Evolutionary conservation across 192 early-diverging fungal species (phyloP).

Genomic region (Backusella tarrabulga): DNA sequence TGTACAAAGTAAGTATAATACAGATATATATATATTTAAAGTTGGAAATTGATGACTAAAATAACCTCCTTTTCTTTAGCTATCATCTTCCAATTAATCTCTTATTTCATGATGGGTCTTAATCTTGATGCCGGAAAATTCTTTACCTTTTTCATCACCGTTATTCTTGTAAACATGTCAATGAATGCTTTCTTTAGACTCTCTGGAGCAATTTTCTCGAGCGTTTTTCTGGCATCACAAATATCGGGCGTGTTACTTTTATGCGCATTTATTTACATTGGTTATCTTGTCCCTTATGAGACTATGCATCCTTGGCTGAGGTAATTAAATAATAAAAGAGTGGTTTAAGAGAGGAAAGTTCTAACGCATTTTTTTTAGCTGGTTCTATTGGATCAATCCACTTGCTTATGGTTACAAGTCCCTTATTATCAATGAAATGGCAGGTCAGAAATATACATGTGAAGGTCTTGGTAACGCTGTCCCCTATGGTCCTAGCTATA

Average conservation of each 20-base stretch:
- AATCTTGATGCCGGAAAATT: slow-evolving; percentile 49
- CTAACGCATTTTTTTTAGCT: no score
- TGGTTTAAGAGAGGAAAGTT: no score
- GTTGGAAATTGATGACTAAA: background rate
- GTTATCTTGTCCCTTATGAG: slow-evolving; percentile 57
- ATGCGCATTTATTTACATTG: slow-evolving; percentile 50
- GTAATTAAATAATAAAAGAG: no score
- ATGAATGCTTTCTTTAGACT: slow-evolving; percentile 62
- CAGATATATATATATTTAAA: background rate
- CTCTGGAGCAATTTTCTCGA: slow-evolving; percentile 47
- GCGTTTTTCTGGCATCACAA: slow-evolving; percentile 52
- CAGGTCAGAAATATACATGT: slow-evolving; percentile 29
- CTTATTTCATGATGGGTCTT: slow-evolving; percentile 67
- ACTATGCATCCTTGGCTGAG: slow-evolving; percentile 49
- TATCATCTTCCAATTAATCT: slow-evolving; percentile 50
- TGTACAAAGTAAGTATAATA: slow-evolving; percentile 26
- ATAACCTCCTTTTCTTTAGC: slow-evolving; percentile 13
- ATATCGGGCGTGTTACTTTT: slow-evolving; percentile 53
- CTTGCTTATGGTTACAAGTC: slow-evolving; percentile 65
- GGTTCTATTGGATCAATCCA: slow-evolving; percentile 61
- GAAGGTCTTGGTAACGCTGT: slow-evolving; percentile 29
- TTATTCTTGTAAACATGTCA: slow-evolving; percentile 53
- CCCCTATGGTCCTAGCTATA: slow-evolving; percentile 35
- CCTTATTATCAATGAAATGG: slow-evolving; percentile 70
- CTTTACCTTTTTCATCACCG: slow-evolving; percentile 54